Base-by-base conservation (phyloP, 805 yeast genomes). In the Ogataea naganishii region DNA sequence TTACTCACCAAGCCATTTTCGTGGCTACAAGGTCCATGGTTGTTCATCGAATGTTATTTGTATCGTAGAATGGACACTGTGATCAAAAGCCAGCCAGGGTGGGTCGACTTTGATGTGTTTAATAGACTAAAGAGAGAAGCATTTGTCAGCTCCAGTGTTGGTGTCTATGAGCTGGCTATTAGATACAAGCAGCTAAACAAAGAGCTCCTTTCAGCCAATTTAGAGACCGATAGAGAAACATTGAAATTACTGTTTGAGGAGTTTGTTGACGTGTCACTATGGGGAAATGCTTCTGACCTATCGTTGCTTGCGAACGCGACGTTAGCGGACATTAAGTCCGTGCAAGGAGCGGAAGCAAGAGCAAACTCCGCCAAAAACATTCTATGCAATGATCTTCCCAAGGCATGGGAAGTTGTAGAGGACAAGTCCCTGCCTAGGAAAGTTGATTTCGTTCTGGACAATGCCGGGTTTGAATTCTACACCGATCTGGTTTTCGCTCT, bases 211-310 rank as follows among this genome's bases (percentile, higher is more conserved):
- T 20, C 17, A 5, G 16, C 28, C 11, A 7, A 30, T 5, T 36
- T 41, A 12, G 43, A 48, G 9, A 5, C 40, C 4, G 69, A 64
- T 34, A 36, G 37, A 1, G 75, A 69, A 4, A 52, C 67, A 0
- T 53, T 77, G 38, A 53, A 64, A 36, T 43, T 79, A 9, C 59
- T 85, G 26, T 88, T 86, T 62, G 71, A 66, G 37, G 99, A 92
- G 51, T 81, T 88, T 38, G 58, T 82, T 24, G 95, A 86, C 49
- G 72, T 89, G 32, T 83, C 96, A 0, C 58, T 92, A 31, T 92
- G 99, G 99, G 99, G 99, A 17, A 92, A 92, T 55, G 96, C 97
- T 13, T 84, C 96, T 4, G 99, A 92, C 55, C 67, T 92, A 47
- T 85, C 96, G 0, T 61, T 94, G 31, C 64, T 92, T 38, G 88